A percentile compares a stretch with the other conserved stretches of the same genome.
Conservation (phyloP, 805 yeast species). For the Brettanomyces naardenensis region DNA sequence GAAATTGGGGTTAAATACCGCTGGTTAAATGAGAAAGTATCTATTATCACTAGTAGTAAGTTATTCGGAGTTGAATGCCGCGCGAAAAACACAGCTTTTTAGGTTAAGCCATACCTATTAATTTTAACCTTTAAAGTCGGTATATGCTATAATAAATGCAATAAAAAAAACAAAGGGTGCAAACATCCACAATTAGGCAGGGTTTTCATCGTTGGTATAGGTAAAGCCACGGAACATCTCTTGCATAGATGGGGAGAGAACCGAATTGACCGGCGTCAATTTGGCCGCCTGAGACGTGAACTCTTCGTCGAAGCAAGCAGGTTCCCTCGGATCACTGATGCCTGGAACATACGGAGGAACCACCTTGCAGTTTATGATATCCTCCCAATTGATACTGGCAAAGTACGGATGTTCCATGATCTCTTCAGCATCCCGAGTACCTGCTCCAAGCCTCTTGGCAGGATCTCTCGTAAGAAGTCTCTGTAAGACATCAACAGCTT, state of each 20-base stretch:
- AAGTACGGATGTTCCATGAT: constrained; percentile 95
- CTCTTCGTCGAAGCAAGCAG: constrained; percentile 87
- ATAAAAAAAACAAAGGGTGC: no score
- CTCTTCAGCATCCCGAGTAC: constrained; percentile 84
- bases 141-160: no score
- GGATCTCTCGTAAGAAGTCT: constrained; percentile 90
- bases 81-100: no score
- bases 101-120: no score
- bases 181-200: no score
- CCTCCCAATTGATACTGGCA: constrained; percentile 84
- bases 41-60: no score
- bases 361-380: constrained; percentile 59
- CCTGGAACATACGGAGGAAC: constrained; percentile 90
- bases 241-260: constrained; percentile 79
- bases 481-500: constrained; percentile 89
- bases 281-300: constrained; percentile 93
- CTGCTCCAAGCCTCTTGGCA: constrained; percentile 70
- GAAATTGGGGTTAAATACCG: no score
- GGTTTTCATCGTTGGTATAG: constrained; percentile 57
- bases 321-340: constrained; percentile 80
- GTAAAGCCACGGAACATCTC: constrained; percentile 97
- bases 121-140: no score
- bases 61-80: no score
- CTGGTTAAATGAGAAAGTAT: no score
- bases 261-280: constrained; percentile 88